phyloP scores from a whole-genome alignment of 2,329 filamentous ascomycete species.

The Verticillium alfalfae region DNA sequence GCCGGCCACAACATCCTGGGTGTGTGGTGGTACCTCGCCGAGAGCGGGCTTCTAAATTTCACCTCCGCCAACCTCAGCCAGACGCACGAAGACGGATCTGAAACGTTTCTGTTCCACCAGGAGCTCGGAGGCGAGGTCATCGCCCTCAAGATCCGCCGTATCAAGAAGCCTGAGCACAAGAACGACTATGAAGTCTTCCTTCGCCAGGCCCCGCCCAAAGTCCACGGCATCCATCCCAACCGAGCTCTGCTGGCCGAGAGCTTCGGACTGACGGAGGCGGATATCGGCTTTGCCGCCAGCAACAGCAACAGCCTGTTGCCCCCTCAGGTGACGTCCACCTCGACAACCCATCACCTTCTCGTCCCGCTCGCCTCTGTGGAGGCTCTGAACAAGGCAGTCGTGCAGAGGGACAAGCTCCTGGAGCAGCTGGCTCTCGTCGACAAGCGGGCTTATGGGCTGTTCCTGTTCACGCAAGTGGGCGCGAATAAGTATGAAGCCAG shows the following conservation, averaged over 20 bases:
- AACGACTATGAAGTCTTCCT: constrained; percentile 4
- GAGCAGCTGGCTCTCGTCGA: constrained; percentile 9
- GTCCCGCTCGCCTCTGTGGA: constrained; percentile 8
- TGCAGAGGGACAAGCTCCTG: constrained; percentile 9
- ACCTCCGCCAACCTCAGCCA: not conserved
- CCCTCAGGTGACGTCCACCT: constrained; percentile 13
- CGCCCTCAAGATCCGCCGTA: constrained; percentile 3
- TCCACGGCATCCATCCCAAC: constrained; percentile 8
- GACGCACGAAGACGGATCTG: not conserved
- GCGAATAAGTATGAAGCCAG: constrained; percentile 8
- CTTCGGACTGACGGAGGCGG: constrained; percentile 3
- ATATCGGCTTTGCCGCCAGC: constrained; percentile 3
- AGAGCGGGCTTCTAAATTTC: constrained; percentile 8
- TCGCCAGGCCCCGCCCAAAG: constrained; percentile 8
- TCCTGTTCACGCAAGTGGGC: constrained; percentile 6
- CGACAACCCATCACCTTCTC: constrained; percentile 11
- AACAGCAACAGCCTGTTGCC: not conserved
- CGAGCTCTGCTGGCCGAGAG: constrained; percentile 2
- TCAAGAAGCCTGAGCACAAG: not conserved
- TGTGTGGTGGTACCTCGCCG: constrained; percentile 15
- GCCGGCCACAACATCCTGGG: constrained; percentile 16
- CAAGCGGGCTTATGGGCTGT: constrained; percentile 10
- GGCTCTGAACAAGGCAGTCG: constrained; percentile 4
- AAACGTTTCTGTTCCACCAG: constrained; percentile 8
- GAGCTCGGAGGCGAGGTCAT: constrained; percentile 7